A percentile compares a stretch with the other conserved stretches of the same genome.
Conservation (phyloP, 768 basidiomycete species). For the Thelephora aurantiotincta region DNA sequence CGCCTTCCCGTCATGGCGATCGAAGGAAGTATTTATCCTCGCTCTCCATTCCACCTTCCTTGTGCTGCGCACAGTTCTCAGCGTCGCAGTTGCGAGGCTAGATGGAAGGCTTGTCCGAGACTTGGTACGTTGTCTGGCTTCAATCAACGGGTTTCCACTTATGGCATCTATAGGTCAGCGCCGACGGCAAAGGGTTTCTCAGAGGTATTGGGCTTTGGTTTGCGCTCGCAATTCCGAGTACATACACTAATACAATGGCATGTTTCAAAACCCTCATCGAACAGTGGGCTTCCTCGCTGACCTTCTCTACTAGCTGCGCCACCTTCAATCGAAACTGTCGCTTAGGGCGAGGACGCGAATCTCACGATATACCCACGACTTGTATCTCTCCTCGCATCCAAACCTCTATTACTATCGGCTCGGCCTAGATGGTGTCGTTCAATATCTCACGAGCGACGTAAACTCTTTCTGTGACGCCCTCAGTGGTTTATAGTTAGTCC, state of each 20-base stretch:
- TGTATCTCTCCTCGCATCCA: slow-evolving; percentile 72
- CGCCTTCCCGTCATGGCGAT: slow-evolving; percentile 45
- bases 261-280: slow-evolving; percentile 5
- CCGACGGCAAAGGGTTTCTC: slow-evolving; percentile 73
- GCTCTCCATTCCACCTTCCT: slow-evolving; percentile 75
- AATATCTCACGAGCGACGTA: slow-evolving; percentile 89
- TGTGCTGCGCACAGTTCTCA: slow-evolving; percentile 73
- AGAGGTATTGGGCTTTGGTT: slow-evolving; percentile 83
- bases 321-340: slow-evolving; percentile 77
- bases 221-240: slow-evolving; percentile 78
- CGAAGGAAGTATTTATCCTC: slow-evolving; percentile 63
- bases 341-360: slow-evolving; percentile 74
- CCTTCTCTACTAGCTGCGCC: slow-evolving; percentile 46
- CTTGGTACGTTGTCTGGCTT: slow-evolving; percentile 32
- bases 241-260: slow-evolving; percentile 93
- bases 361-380: slow-evolving; percentile 82
- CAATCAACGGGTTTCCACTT: background rate
- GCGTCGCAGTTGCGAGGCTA: slow-evolving; percentile 74
- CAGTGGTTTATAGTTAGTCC: slow-evolving; percentile 69
- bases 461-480: slow-evolving; percentile 80
- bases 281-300: background rate
- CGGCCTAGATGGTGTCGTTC: slow-evolving; percentile 59
- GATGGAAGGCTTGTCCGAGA: slow-evolving; percentile 86
- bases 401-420: slow-evolving; percentile 57
- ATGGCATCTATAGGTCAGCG: slow-evolving; percentile 38